Conservation (phyloP, 192 early-diverging fungal genomes). For the Entomortierella parvispora region DNA sequence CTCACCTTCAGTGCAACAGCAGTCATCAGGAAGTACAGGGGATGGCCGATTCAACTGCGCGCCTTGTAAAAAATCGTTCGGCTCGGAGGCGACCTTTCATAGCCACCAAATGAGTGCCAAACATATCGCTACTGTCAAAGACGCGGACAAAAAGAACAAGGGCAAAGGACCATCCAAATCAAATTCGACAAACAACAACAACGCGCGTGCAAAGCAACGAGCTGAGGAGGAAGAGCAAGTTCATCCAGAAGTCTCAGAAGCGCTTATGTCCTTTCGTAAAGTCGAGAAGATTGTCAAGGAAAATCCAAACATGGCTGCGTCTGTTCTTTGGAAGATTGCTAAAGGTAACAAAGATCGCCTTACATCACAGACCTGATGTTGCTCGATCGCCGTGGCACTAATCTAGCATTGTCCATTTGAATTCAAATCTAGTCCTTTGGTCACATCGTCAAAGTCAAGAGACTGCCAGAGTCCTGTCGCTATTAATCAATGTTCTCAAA, state of each 20-base stretch:
- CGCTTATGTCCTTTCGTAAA: constrained; percentile 31
- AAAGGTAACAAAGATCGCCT: too few species aligned
- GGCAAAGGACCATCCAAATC: constrained; percentile 10
- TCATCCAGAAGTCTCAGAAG: constrained; percentile 31
- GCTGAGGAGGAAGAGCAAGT: constrained; percentile 8
- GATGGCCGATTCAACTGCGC: constrained; percentile 51
- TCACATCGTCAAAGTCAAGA: constrained; percentile 35
- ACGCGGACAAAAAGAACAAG: constrained; percentile 25
- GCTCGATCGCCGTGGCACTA: too few species aligned
- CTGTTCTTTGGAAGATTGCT: constrained; percentile 50
- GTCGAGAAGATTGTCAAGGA: constrained; percentile 31
- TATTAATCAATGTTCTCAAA: constrained; percentile 38
- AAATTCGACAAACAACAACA: neutral
- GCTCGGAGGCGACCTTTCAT: constrained; percentile 56
- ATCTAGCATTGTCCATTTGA: too few species aligned
- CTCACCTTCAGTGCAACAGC: neutral
- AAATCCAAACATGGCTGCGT: constrained; percentile 47
- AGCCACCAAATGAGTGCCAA: constrained; percentile 62
- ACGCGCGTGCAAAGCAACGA: neutral
- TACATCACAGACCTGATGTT: too few species aligned
- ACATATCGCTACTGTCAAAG: constrained; percentile 58
- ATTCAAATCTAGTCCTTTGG: constrained; percentile 46
- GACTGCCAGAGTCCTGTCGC: constrained; percentile 35
- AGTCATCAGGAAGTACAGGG: neutral
- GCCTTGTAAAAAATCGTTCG: constrained; percentile 62